Percentiles rank a stretch among this genome's conserved stretches.
These are phyloP conservation scores for Kregervanrija pseudodelftensis DNA, from an alignment of 805 yeast genomes.

Conservation along the genomic window DNA sequence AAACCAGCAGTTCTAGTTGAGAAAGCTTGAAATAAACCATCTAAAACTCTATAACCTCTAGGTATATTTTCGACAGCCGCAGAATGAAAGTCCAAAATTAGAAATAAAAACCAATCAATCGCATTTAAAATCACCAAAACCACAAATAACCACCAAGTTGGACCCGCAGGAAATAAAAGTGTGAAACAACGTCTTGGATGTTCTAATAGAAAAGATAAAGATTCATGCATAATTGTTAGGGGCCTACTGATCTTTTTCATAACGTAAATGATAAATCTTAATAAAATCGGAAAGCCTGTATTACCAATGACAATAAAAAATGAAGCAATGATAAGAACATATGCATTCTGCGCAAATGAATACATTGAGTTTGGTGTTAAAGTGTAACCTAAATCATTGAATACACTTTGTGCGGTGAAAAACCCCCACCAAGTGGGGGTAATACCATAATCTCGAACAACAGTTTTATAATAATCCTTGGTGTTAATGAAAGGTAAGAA, in stretches of 20 bases:
- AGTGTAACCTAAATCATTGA: conserved; percentile 81
- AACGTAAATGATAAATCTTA: conserved; percentile 79
- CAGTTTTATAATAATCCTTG: conserved; percentile 33
- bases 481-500: conserved; percentile 56
- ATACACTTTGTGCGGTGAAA: conserved; percentile 71
- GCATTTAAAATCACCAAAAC: conserved; percentile 67
- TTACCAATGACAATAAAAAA: conserved; percentile 86
- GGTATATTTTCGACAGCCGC: conserved; percentile 45
- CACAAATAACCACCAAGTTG: conserved; percentile 90
- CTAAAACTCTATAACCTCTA: conserved; percentile 63
- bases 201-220: conserved; percentile 78
- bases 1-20: conserved; percentile 95
- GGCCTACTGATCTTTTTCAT: conserved; percentile 61
- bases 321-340: conserved; percentile 52
- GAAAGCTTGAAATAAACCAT: conserved; percentile 86
- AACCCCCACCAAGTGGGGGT: conserved; percentile 91
- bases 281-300: conserved; percentile 84
- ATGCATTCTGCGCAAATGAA: conserved; percentile 57
- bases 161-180: conserved; percentile 79
- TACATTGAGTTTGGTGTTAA: conserved; percentile 76
- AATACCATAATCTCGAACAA: conserved; percentile 50
- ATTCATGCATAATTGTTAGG: conserved; percentile 58
- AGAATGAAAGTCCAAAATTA: conserved; percentile 64
- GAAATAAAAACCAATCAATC: conserved; percentile 73
- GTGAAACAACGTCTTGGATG: conserved; percentile 98